Percentiles rank a stretch among this genome's conserved stretches.
Evolutionary conservation across 768 basidiomycete genomes (phyloP).

Genomic region (Phanerodontia chrysosporium): DNA sequence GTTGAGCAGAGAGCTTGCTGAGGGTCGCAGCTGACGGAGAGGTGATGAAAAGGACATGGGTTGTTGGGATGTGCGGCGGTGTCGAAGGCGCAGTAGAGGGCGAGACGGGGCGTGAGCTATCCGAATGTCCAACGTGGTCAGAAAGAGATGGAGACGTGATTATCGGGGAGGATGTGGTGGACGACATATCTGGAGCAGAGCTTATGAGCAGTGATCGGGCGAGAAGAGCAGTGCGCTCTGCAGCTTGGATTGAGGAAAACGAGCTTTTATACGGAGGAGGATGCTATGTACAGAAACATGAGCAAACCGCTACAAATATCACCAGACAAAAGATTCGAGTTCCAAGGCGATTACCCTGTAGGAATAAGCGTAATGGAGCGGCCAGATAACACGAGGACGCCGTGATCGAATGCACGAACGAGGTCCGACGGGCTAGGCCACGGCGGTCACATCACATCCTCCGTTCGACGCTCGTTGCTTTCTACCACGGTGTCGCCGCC

Average conservation of each 20-base stretch:
- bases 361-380: neutral
- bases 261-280: neutral
- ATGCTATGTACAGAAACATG: neutral
- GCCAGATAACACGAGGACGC: neutral
- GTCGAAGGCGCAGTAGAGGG: slow-evolving; percentile 13
- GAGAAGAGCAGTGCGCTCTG: neutral
- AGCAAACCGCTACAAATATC: neutral
- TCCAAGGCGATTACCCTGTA: neutral
- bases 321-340: neutral
- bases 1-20: slow-evolving; percentile 12
- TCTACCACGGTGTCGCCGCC: too few relatives aligned
- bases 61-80: slow-evolving; percentile 1
- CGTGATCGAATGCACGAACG: neutral
- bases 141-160: slow-evolving; percentile 10
- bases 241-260: neutral
- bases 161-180: neutral
- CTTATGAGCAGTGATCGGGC: too few relatives aligned
- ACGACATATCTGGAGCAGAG: neutral
- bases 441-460: too few relatives aligned
- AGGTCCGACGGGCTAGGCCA: neutral
- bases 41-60: slow-evolving; percentile 15
- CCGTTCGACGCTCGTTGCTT: too few relatives aligned
- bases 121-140: neutral
- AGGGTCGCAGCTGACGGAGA: slow-evolving; percentile 14
- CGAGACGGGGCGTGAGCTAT: slow-evolving; percentile 2